phyloP scores from a whole-genome alignment of 2,329 filamentous ascomycete genomes.

The Fusarium sp. region DNA sequence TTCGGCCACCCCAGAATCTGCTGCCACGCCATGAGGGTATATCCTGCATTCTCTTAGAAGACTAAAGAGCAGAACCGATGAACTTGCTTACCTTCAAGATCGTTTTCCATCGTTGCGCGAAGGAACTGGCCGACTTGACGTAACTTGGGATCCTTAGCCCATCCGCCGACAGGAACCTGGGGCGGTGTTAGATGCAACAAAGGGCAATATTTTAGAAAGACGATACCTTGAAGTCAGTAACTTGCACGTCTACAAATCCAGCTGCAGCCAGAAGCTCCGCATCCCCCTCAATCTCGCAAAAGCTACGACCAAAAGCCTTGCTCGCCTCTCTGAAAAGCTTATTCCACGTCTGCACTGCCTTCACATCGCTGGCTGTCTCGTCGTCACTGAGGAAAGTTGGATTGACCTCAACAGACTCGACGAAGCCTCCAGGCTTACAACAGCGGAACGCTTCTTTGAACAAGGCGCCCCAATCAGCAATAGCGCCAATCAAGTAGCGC shows the following conservation, averaged over 20 bases:
- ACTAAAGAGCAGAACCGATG: rapidly evolving
- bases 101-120: constrained; percentile 13
- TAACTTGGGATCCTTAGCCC: constrained; percentile 9
- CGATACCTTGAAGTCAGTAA: not conserved
- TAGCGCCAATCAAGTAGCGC: not conserved
- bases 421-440: not conserved
- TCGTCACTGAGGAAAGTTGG: not conserved
- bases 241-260: constrained; percentile 2
- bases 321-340: not conserved
- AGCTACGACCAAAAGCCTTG: not conserved
- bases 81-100: constrained; percentile 3
- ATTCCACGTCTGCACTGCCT: not conserved
- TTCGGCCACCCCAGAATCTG: not conserved
- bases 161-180: constrained; percentile 2
- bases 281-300: not conserved
- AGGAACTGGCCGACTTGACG: constrained; percentile 4
- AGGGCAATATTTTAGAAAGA: rapidly evolving
- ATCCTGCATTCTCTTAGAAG: not conserved
- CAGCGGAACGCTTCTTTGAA: not conserved
- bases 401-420: not conserved
- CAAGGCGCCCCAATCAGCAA: not conserved
- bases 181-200: not conserved
- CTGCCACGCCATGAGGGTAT: not conserved
- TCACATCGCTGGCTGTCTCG: not conserved
- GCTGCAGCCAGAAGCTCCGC: not conserved